Base-by-base conservation (phyloP, 1,284 basidiomycete genomes). In the Rhodotorula glutinis region DNA sequence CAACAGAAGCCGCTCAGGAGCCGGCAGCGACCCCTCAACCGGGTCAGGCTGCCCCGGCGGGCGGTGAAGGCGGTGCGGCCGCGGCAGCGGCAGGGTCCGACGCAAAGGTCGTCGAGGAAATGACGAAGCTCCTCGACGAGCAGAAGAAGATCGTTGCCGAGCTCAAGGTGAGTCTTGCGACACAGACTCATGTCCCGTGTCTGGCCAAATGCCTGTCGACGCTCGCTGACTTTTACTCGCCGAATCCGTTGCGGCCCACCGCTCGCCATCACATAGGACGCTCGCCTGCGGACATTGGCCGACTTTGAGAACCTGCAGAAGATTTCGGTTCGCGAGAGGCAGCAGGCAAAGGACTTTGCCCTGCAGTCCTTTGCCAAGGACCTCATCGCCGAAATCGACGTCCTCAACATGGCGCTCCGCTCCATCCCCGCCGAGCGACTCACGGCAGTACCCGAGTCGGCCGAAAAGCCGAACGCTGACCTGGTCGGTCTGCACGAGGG, bases 271-370 rank as follows among this genome's bases (percentile, higher is more conserved):
- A 7, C 10, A 25, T 53, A 76, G 75, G 74, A 76, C 66, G 68
- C 75, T 9, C 76, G 76, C 49, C 76, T 79, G 16, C 69, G 74
- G 30, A 66, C 70, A 19, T 63, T 76, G 68, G 96, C 95, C 72
- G 95, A 98, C 82, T 92, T 92, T 80, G 83, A 97, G 70, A 99
- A 98, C 79, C 83, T 97, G 58, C 91, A 94, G 78, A 88, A 92
- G 66, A 92, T 94, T 74, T 85, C 91, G 63, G 86, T 87, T 38
- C 86, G 91, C 70, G 95, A 98, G 81, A 93, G 92, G 82, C 86
- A 90, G 77, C 90, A 92, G 79, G 91, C 92, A 25, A 86, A 87
- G 69, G 92, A 97, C 80, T 95, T 90, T 80, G 94, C 93, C 66
- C 94, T 98, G 78, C 85, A 89, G 59, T 87, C 87, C 62, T 96